Evolutionary conservation across 2,329 filamentous ascomycete species (phyloP).

Genomic region (Paecilomyces variotii): DNA sequence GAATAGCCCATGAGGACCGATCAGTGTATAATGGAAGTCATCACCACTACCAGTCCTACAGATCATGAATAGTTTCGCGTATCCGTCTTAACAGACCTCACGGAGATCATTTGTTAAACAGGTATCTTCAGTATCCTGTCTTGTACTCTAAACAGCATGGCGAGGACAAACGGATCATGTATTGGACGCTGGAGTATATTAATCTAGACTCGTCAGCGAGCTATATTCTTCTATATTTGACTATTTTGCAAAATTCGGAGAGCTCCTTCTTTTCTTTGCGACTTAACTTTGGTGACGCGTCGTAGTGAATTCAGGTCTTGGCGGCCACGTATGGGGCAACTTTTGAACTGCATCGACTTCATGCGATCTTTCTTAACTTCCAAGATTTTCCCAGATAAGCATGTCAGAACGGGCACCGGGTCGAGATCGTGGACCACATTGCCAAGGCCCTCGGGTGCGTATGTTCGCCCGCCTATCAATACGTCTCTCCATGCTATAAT

Average conservation of each 20-base stretch:
- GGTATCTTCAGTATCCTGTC: too few species aligned
- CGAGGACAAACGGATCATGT: neutral
- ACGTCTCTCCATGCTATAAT: neutral
- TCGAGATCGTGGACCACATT: neutral
- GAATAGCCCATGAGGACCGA: too few species aligned
- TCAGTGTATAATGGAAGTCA: too few species aligned
- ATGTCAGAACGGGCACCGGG: neutral
- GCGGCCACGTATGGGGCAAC: neutral
- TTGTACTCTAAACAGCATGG: too few species aligned
- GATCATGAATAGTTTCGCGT: too few species aligned
- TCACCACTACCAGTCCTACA: too few species aligned
- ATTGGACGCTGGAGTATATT: neutral
- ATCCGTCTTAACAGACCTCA: too few species aligned
- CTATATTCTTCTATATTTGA: neutral
- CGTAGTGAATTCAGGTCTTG: neutral
- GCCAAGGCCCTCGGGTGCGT: neutral
- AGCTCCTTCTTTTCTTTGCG: neutral
- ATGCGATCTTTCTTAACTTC: neutral
- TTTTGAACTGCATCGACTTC: neutral
- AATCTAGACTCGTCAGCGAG: neutral
- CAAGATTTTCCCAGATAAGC: neutral
- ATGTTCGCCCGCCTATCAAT: neutral
- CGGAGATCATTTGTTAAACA: too few species aligned
- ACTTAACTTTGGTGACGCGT: neutral
- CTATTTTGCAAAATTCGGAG: neutral